A percentile compares a stretch with the other conserved stretches of the same genome.
Evolutionary conservation across 2,329 filamentous ascomycete species (phyloP).

Genomic region (Ascosphaera apis): DNA sequence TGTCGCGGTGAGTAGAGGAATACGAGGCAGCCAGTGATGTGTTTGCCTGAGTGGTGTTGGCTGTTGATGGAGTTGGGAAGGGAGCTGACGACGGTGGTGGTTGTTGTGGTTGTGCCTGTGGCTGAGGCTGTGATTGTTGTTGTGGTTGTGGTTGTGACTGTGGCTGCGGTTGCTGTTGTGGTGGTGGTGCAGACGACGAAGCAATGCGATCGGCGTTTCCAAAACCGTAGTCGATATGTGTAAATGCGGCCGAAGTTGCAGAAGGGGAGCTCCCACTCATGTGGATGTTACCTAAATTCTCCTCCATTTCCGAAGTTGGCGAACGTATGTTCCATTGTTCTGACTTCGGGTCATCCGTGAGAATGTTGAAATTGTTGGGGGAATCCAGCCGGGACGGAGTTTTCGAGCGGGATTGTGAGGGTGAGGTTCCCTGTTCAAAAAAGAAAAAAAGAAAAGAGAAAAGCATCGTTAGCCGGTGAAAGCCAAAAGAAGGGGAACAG

Average conservation of each 20-base stretch:
- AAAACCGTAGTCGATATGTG: not conserved
- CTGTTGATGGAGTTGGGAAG: no score
- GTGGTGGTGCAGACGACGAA: not conserved
- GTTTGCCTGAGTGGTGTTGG: no score
- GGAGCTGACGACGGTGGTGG: no score
- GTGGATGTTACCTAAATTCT: conserved; percentile 22
- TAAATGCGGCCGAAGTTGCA: not conserved
- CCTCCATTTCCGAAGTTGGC: conserved; percentile 21
- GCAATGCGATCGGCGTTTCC: not conserved
- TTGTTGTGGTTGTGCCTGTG: no score
- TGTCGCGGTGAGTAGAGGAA: no score
- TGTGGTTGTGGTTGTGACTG: not conserved
- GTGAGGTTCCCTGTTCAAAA: conserved; percentile 5
- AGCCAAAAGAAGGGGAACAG: not conserved
- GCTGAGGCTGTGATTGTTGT: no score
- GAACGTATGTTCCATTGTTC: conserved; percentile 19
- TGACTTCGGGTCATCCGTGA: not conserved
- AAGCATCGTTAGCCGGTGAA: conserved; percentile 2
- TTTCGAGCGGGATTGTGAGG: not conserved
- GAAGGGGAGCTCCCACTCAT: conserved; percentile 21
- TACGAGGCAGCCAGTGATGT: no score
- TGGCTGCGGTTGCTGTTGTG: not conserved
- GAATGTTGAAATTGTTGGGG: not conserved
- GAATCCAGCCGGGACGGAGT: not conserved
- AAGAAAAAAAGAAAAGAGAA: conserved; percentile 2